A percentile compares a stretch with the other conserved stretches of the same genome.
phyloP scores from a whole-genome alignment of 1,284 basidiomycete genomes.

The Gymnopus androsaceus region DNA sequence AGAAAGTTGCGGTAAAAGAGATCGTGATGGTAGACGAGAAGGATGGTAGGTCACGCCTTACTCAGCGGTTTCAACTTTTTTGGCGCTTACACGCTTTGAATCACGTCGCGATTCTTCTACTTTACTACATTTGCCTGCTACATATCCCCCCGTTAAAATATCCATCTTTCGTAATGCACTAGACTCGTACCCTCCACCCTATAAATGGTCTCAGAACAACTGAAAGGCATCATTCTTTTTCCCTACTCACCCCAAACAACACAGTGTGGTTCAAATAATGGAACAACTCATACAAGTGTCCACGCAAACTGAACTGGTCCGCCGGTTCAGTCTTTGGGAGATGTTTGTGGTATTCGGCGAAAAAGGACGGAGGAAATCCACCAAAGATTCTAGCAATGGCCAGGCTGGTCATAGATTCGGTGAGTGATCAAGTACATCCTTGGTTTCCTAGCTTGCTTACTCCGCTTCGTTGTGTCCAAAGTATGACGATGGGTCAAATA shows the following conservation, averaged over 20 bases:
- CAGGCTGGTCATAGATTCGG: slow-evolving; percentile 48
- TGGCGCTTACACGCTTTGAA: too few relatives aligned
- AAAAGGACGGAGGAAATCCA: slow-evolving; percentile 74
- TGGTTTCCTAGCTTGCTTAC: slow-evolving; percentile 41
- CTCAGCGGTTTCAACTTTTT: too few relatives aligned
- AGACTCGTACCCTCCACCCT: slow-evolving; percentile 58
- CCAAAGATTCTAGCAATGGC: slow-evolving; percentile 86
- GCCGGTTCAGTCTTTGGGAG: slow-evolving; percentile 71
- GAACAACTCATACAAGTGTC: slow-evolving; percentile 80
- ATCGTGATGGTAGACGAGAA: too few relatives aligned
- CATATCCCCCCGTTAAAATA: too few relatives aligned
- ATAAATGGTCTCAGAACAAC: background rate
- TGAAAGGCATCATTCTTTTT: background rate
- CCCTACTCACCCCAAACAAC: slow-evolving; percentile 67
- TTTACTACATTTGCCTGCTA: too few relatives aligned
- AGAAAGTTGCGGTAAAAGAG: too few relatives aligned
- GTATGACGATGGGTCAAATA: slow-evolving; percentile 83
- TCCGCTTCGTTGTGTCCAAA: slow-evolving; percentile 89
- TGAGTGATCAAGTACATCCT: slow-evolving; percentile 4
- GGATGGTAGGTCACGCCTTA: background rate
- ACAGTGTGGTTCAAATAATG: slow-evolving; percentile 87
- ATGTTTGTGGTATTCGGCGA: slow-evolving; percentile 69
- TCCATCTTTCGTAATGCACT: slow-evolving; percentile 61
- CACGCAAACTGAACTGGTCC: slow-evolving; percentile 69
- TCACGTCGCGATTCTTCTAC: background rate